Evolutionary conservation across 1,284 basidiomycete genomes (phyloP).

Genomic region (Sphagnurus paluster): DNA sequence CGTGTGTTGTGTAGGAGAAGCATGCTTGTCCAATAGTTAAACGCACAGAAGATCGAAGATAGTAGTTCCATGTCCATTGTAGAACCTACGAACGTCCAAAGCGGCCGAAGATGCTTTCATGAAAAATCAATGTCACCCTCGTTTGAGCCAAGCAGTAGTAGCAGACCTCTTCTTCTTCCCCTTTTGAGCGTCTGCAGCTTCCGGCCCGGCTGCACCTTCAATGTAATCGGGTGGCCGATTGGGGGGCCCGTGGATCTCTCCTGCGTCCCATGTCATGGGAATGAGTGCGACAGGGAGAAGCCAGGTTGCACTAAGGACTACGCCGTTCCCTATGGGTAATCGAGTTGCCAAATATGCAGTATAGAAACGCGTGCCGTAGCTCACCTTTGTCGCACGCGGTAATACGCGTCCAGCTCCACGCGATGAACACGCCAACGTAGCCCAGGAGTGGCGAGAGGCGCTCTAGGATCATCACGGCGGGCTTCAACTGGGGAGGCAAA

Average conservation of each 20-base stretch:
- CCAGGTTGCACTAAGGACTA: conserved; percentile 77
- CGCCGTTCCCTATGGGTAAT: conserved; percentile 52
- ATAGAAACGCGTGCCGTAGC: not conserved
- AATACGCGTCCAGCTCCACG: conserved; percentile 78
- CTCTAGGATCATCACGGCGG: conserved; percentile 56
- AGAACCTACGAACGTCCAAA: too few species aligned
- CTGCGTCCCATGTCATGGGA: conserved; percentile 63
- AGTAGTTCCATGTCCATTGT: too few species aligned
- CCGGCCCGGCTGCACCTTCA: not conserved
- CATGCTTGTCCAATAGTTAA: too few species aligned
- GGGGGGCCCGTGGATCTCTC: conserved; percentile 34
- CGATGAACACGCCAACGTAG: conserved; percentile 75
- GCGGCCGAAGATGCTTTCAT: too few species aligned
- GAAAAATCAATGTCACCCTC: too few species aligned
- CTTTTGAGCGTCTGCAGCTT: not conserved
- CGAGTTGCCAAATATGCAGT: conserved; percentile 6
- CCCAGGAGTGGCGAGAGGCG: conserved; percentile 67
- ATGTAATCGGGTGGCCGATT: conserved; percentile 13
- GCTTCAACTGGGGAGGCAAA: conserved; percentile 59
- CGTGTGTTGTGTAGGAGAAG: too few species aligned
- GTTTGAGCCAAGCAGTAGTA: too few species aligned
- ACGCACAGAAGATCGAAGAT: too few species aligned
- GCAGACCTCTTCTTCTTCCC: conserved; percentile 2
- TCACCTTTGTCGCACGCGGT: conserved; percentile 70
- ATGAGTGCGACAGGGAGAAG: conserved; percentile 71